These are phyloP conservation scores for Scutellaria galericulata DNA, from an alignment of 257 asterid species.

Conservation along the genomic window DNA sequence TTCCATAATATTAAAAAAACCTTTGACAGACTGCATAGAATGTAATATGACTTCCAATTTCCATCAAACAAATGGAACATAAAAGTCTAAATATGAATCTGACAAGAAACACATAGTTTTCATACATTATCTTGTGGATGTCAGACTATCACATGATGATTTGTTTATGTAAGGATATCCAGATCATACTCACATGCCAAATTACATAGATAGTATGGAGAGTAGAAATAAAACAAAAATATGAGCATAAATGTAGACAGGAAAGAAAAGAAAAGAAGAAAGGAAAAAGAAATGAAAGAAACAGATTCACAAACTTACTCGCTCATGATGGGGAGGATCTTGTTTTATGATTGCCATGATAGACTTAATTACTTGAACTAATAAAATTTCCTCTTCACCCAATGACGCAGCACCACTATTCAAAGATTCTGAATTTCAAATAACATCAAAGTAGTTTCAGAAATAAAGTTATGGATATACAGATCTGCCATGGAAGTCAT, in stretches of 20 bases:
- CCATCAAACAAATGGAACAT: constrained; percentile 10
- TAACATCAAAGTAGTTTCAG: constrained; percentile 32
- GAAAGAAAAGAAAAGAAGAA: background rate
- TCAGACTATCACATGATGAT: background rate
- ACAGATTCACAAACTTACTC: constrained; percentile 50
- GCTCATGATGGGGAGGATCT: constrained; percentile 77
- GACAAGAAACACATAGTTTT: background rate
- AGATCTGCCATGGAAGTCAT: constrained; percentile 32
- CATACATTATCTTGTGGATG: constrained; percentile 17
- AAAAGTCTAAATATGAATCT: background rate
- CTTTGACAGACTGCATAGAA: background rate
- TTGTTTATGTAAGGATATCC: constrained; percentile 17
- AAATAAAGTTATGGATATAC: constrained; percentile 20
- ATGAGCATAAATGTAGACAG: constrained; percentile 27
- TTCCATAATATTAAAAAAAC: background rate
- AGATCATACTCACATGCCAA: constrained; percentile 21
- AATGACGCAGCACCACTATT: constrained; percentile 49
- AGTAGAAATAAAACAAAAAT: constrained; percentile 3
- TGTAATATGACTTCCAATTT: constrained; percentile 8
- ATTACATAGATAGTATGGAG: constrained; percentile 5
- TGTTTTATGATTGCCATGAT: constrained; percentile 77
- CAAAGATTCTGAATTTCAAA: constrained; percentile 58
- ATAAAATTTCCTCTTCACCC: constrained; percentile 73
- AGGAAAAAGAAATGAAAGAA: constrained; percentile 3
- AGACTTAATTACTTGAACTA: constrained; percentile 84